Conservation (phyloP, 2,329 filamentous ascomycete genomes). For the Boeremia exigua region DNA sequence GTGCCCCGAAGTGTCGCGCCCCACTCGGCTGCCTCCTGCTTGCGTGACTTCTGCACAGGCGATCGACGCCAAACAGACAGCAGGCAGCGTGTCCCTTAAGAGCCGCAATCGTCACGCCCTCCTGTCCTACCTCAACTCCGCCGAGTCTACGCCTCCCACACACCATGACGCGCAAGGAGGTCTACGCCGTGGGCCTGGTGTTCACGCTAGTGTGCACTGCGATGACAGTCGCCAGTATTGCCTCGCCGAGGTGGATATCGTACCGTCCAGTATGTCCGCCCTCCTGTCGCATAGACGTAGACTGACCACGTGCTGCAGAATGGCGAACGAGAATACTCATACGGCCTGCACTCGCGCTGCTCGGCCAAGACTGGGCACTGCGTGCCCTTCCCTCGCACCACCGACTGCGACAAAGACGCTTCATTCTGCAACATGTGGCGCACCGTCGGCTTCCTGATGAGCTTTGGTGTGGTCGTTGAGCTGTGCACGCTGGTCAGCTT, state of each 20-base stretch:
- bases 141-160: not conserved
- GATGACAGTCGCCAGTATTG: conserved; percentile 73
- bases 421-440: conserved; percentile 93
- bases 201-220: conserved; percentile 62
- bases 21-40: conserved; percentile 10
- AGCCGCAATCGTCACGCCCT: conserved; percentile 6
- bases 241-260: conserved; percentile 73
- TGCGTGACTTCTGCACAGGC: conserved; percentile 17
- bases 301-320: conserved; percentile 31
- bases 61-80: conserved; percentile 4
- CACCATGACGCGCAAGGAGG: conserved; percentile 56
- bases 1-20: conserved; percentile 7
- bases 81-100: conserved; percentile 3
- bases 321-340: conserved; percentile 52
- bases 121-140: conserved; percentile 2
- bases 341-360: conserved; percentile 83
- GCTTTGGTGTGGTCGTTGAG: conserved; percentile 81
- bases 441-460: conserved; percentile 85
- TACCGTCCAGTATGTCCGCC: conserved; percentile 55
- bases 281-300: not conserved
- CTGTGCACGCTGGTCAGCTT: conserved; percentile 82
- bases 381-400: conserved; percentile 68
- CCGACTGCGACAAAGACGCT: conserved; percentile 70
- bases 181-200: conserved; percentile 57
- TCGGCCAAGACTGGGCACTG: conserved; percentile 71